These are phyloP conservation scores for Pyrenochaeta sp. DNA, from an alignment of 2,329 filamentous ascomycete genomes.

Conservation along the genomic window DNA sequence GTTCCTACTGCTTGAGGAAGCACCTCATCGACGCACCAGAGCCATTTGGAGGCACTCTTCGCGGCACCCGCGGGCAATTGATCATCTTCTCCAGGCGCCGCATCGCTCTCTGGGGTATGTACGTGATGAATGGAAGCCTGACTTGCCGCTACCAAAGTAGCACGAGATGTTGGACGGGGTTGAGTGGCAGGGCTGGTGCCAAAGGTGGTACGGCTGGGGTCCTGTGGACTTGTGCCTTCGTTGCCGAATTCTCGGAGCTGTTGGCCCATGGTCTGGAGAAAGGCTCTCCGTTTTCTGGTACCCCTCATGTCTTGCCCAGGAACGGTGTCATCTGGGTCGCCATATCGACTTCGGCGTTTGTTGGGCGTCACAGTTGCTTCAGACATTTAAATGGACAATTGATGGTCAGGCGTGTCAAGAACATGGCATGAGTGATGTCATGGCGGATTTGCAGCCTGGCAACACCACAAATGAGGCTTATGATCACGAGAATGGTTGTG, in stretches of 20 bases:
- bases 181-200: conserved; percentile 21
- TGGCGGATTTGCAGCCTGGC: too few relatives aligned
- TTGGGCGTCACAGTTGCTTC: conserved; percentile 20
- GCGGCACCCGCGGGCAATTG: conserved; percentile 25
- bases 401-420: too few relatives aligned
- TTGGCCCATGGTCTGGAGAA: conserved; percentile 36
- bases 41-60: conserved; percentile 32
- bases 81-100: conserved; percentile 30
- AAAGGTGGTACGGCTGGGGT: conserved; percentile 25
- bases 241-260: conserved; percentile 35
- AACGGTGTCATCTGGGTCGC: conserved; percentile 12
- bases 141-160: conserved; percentile 4
- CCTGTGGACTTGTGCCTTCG: conserved; percentile 30
- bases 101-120: conserved; percentile 27
- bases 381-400: conserved; percentile 16
- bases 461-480: too few relatives aligned
- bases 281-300: conserved; percentile 29
- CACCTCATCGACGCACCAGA: conserved; percentile 28
- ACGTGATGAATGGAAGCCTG: conserved; percentile 2
- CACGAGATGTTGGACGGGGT: conserved; percentile 13
- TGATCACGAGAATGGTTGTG: too few relatives aligned
- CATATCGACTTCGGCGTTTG: conserved; percentile 21
- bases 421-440: too few relatives aligned
- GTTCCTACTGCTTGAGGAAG: conserved; percentile 1
- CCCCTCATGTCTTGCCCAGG: conserved; percentile 7